These are phyloP conservation scores for Amaranthus hypochondriacus DNA, from an alignment of 148 eudicot genomes.

Conservation along the genomic window DNA sequence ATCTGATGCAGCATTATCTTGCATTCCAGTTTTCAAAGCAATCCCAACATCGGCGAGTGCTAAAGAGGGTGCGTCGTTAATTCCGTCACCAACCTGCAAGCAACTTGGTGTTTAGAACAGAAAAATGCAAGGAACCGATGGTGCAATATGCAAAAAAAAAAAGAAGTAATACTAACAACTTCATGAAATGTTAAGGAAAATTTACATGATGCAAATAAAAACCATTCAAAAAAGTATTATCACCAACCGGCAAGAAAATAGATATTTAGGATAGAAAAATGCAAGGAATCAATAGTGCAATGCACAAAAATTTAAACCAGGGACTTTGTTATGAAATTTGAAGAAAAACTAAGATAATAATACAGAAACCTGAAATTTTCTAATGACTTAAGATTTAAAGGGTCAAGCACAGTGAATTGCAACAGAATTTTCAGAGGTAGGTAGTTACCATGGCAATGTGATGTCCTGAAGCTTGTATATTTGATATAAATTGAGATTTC, in stretches of 20 bases:
- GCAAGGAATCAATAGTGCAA: too few relatives aligned
- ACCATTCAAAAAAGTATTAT: too few relatives aligned
- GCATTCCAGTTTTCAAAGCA: slow-evolving; percentile 73
- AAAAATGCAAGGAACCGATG: slow-evolving; percentile 6
- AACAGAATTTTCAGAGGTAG: background rate
- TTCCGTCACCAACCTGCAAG: slow-evolving; percentile 91
- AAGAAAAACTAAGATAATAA: background rate
- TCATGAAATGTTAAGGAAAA: background rate
- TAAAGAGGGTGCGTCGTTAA: slow-evolving; percentile 94
- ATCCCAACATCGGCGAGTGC: slow-evolving; percentile 96
- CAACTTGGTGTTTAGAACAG: slow-evolving; percentile 10
- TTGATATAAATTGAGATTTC: slow-evolving; percentile 69
- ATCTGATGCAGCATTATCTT: slow-evolving; percentile 95
- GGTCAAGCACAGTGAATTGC: background rate
- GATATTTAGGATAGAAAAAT: too few relatives aligned
- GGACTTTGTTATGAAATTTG: too few relatives aligned
- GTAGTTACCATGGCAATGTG: slow-evolving; percentile 74
- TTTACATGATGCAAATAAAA: background rate
- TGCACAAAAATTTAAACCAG: too few relatives aligned
- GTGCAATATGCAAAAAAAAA: background rate
- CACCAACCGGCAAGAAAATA: too few relatives aligned
- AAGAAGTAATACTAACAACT: background rate
- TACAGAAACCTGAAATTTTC: background rate
- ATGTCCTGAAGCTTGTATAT: slow-evolving; percentile 65
- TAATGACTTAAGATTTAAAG: background rate